Base-by-base conservation (phyloP, 768 basidiomycete species). In the Epithele typhae region DNA sequence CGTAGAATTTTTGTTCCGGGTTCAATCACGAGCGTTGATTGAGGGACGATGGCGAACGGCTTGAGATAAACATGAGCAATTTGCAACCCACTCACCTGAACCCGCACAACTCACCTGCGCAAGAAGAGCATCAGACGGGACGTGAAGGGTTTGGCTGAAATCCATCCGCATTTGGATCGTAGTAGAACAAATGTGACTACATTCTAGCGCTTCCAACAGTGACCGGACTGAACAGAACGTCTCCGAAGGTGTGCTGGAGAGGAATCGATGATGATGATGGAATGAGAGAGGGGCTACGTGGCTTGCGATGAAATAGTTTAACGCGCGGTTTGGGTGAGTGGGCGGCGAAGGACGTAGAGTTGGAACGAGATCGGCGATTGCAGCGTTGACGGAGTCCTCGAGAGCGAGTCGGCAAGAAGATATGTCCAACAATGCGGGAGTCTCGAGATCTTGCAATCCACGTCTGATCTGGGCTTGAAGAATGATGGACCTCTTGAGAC, bases 21-120 rank as follows among this genome's bases (percentile, higher is more conserved):
- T 18, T 18, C 35, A 36, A 15, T 9, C 30, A 32, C 9, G 9
- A 9, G 14, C 36, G 37, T 32, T 43, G 19, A 1, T 22, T 36
- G 49, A 54, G 25, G 42, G 44, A 30, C n/a, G 11, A 27, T 17
- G 22, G 44, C 47, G 8, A 52, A 22, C 21, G 51, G 51, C 51
- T 52, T 52, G 25, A 38, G 34, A 35, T 2, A 47, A 12, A 37
- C 24, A 43, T 47, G 51, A 52, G 46, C 51, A 12, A 34, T 27
- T 38, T 22, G 14, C 8, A 37, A n/a, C 24, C 46, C 53, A 46
- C 57, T 47, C 33, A 51, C 37, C 45, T 50, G 40, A 23, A 41
- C 14, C 7, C 18, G 30, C 34, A 33, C 33, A 15, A 60, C 60
- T 59, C 32, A 63, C 61, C 60, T 56, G 55, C 40, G 47, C 46